Evolutionary conservation across 352 stramenopile genomes (phyloP), one percentile per base, ranked within the genome.

Genomic region (Phytophthora capsici): DNA sequence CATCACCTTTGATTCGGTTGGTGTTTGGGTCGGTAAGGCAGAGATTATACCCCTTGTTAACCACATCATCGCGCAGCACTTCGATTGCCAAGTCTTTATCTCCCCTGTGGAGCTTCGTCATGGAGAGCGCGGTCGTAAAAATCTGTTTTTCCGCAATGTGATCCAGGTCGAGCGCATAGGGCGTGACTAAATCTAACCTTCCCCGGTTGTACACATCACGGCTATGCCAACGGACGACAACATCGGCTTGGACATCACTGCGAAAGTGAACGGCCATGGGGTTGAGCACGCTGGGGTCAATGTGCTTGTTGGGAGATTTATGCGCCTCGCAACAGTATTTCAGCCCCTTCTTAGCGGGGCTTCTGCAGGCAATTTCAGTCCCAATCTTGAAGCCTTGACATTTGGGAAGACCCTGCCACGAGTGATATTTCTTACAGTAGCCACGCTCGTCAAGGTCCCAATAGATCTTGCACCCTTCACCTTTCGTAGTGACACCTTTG

Each of bases 101-200:
- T 2, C 14, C 40, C 1, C 58, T 17, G 3, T 19, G 20, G 16
- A 78, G 55, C 1, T 49, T 37, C 26, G 76, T 28, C 1, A 34
- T 12, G 22, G 54, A 45, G 12, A 82, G 57, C 19, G 43, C 60
- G n/a, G 41, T 71, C 12, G 66, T 54, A 19, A 77, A 77, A 17
- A 57, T 71, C 51, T 82, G 74, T 32, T 78, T 79, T 26, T 82
- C 74, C 0, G 65, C 6, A 20, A 80, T 75, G 37, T 82, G 74
- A 26, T 82, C 74, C 1, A 82, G 57, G 4, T 78, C 40, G 4
- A 82, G 23, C 8, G 36, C 36, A 19, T 41, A 41, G 4, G 50
- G 44, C 7, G 53, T 66, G 0, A 6, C 26, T 6, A 75, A 37
- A 22, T 75, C 63, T 16, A 73, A 19, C 19, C 14, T 1, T 9